Evolutionary conservation across 352 stramenopile genomes (phyloP), one percentile per base, ranked within the genome.

Genomic region (Pythium rishiriense): DNA sequence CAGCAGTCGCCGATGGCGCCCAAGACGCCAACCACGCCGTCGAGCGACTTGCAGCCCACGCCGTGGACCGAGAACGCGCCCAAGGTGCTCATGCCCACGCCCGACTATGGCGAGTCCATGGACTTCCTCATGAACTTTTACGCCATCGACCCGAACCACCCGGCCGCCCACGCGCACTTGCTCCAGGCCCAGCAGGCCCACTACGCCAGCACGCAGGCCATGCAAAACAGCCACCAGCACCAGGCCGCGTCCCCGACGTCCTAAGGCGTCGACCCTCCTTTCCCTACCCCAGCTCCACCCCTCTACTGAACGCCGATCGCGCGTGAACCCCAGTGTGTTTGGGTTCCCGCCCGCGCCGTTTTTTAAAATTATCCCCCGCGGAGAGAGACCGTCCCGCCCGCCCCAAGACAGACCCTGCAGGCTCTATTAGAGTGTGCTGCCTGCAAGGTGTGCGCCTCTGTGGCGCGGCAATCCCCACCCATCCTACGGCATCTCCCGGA

Each of bases 71-170:
- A 58, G 66, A 74, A 56, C 52, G 42, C 55, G 3, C 62, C 63
- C 14, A 57, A 55, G 24, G 46, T 63, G 63, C 76, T 80, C 60
- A 62, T 64, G 17, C 69, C 65, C 2, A 70, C 77, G 15, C 80
- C 77, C 1, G 73, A 88, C 64, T 93, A 90, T 49, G 73, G 85
- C 62, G 84, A 91, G 68, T 90, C 80, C 42, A 91, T 93, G 81
- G 84, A 91, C 67, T 93, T 90, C 69, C 70, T 93, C 64, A 91
- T 93, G 81, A 62, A 83, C 66, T 72, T 88, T 37, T 91, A 89
- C 65, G 75, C 76, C 29, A 61, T 68, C 39, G 73, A 87, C 57
- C 81, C 81, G 11, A 75, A 61, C 48, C 68, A 83, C 58, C 74
- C 64, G 37, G 56, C 62, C 1, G 56, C 62, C 17, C 62, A 69